Conservation (phyloP, 164 flowering plant genomes). For the Chloranthus sessilifolius region DNA sequence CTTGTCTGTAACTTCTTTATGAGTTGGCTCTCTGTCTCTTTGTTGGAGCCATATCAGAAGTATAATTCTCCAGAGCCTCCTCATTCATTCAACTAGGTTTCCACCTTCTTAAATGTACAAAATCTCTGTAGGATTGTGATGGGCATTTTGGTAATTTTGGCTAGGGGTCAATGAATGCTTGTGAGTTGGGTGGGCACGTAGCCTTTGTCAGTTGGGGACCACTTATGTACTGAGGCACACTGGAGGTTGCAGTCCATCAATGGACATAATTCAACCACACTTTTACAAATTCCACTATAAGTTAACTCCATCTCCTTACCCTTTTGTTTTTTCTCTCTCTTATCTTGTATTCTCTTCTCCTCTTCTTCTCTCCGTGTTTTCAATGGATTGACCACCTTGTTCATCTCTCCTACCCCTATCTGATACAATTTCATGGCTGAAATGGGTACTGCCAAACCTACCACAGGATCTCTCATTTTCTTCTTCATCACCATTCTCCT, state of each 20-base stretch:
- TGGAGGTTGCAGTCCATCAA: slow-evolving; percentile 18
- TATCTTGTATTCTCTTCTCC: slow-evolving; percentile 11
- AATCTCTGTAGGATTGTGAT: too few relatives aligned
- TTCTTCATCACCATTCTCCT: slow-evolving; percentile 18
- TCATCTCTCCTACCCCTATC: slow-evolving; percentile 10
- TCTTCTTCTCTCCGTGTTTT: background rate
- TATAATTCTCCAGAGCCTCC: too few relatives aligned
- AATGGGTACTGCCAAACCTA: slow-evolving; percentile 16
- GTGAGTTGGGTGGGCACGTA: background rate
- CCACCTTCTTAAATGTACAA: too few relatives aligned
- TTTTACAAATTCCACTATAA: background rate
- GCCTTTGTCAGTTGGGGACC: slow-evolving; percentile 21
- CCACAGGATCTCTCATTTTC: slow-evolving; percentile 8
- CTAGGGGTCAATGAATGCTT: background rate
- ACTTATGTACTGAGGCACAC: slow-evolving; percentile 4
- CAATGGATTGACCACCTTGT: slow-evolving; percentile 4
- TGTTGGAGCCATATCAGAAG: too few relatives aligned
- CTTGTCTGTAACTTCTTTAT: too few relatives aligned
- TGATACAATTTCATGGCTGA: background rate
- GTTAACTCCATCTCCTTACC: background rate
- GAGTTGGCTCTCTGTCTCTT: too few relatives aligned
- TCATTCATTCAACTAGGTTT: too few relatives aligned
- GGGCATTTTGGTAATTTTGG: background rate
- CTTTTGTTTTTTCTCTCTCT: slow-evolving; percentile 2
- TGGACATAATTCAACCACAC: slow-evolving; percentile 19